Percentiles rank a stretch among this genome's conserved stretches.
Conservation (phyloP, 345 rosid species). For the Eucalyptus cloeziana region DNA sequence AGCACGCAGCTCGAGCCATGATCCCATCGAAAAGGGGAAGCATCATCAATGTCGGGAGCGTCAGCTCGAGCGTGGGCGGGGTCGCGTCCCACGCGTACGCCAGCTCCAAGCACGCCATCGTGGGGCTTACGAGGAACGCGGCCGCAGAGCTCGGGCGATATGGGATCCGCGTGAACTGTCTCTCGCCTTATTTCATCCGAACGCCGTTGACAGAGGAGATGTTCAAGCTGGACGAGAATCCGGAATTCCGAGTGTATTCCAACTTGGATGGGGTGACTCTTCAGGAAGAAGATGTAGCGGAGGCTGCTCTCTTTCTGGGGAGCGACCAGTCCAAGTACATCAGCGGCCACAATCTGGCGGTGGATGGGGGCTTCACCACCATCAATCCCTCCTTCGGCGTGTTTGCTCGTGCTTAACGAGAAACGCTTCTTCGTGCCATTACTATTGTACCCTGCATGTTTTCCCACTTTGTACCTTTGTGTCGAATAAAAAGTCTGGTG, state of each 20-base stretch:
- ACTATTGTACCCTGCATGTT: background rate
- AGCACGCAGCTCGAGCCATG: constrained; percentile 19
- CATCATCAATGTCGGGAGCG: background rate
- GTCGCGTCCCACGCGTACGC: constrained; percentile 3
- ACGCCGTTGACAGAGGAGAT: background rate
- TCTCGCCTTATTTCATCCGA: background rate
- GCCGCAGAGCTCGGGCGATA: constrained; percentile 7
- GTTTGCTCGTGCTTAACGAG: background rate
- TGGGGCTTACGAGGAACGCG: constrained; percentile 3
- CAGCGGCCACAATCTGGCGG: constrained; percentile 2
- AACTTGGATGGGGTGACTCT: background rate
- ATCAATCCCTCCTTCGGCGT: background rate
- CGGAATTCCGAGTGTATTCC: background rate
- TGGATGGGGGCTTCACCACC: background rate
- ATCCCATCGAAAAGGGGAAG: background rate
- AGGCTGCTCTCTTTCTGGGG: constrained; percentile 3
- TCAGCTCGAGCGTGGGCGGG: background rate
- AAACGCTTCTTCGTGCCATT: background rate
- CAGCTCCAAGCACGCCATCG: constrained; percentile 8
- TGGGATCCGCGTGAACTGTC: constrained; percentile 2
- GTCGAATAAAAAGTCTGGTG: background rate
- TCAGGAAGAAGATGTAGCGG: background rate
- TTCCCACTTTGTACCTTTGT: background rate
- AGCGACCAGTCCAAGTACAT: constrained; percentile 14
- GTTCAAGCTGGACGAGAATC: background rate